Evolutionary conservation across 2,329 filamentous ascomycete species (phyloP).

Genomic region (Neofusicoccum laricinum): DNA sequence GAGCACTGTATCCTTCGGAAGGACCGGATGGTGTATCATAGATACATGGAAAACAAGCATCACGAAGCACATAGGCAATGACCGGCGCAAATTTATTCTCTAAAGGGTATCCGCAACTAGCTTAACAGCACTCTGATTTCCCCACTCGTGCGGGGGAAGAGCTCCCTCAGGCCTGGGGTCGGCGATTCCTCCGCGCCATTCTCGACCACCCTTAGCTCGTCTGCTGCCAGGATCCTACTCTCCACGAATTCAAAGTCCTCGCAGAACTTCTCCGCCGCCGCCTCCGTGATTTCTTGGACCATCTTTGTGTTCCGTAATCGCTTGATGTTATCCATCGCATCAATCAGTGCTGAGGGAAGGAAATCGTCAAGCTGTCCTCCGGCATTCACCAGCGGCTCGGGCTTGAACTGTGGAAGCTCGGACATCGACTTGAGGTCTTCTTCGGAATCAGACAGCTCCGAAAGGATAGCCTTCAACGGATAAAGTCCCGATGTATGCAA

Average conservation of each 20-base stretch:
- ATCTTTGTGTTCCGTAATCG: slow-evolving; percentile 69
- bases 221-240: slow-evolving; percentile 56
- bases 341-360: slow-evolving; percentile 86
- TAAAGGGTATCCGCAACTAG: slow-evolving; percentile 31
- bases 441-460: slow-evolving; percentile 39
- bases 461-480: slow-evolving; percentile 59
- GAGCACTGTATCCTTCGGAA: not conserved
- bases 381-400: slow-evolving; percentile 59
- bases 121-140: slow-evolving; percentile 64
- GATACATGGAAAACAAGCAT: not conserved
- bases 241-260: slow-evolving; percentile 75
- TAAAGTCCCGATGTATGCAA: slow-evolving; percentile 71
- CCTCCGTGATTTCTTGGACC: slow-evolving; percentile 73
- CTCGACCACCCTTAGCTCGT: slow-evolving; percentile 46
- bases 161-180: slow-evolving; percentile 46
- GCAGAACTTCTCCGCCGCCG: slow-evolving; percentile 81
- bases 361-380: slow-evolving; percentile 85
- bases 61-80: not conserved
- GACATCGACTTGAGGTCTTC: slow-evolving; percentile 56
- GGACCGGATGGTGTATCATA: not conserved
- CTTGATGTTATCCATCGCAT: slow-evolving; percentile 79
- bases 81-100: not conserved
- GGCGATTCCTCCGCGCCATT: slow-evolving; percentile 38
- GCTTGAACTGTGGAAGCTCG: slow-evolving; percentile 56
- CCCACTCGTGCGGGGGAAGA: slow-evolving; percentile 63